Base-by-base conservation (phyloP, 257 asterid genomes). In the Plectranthus barbatus region DNA sequence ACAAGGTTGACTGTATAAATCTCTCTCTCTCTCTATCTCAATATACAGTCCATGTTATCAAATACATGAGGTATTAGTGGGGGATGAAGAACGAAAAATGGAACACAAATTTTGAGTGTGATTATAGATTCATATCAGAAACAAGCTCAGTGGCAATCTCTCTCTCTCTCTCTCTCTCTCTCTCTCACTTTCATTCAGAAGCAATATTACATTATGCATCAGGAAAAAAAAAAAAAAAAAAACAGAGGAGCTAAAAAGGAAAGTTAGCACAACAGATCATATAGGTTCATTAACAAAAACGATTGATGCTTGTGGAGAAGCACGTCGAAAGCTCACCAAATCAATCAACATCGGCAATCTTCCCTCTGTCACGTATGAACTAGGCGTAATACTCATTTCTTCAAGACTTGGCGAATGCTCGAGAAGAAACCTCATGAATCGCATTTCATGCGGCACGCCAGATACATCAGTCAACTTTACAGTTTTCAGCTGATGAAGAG, bases 281-380 rank as follows among this genome's bases (percentile, higher is more conserved):
- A 59, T 34, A 59, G 73, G 70, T 29, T 80, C 85, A 26, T 76
- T 86, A 42, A 74, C 56, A 70, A 80, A 91, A 57, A 73, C 49
- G 62, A 91, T 72, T 5, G 85, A 78, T 68, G 97, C 97, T 51
- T 64, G 75, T 56, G 95, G 73, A 55, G 97, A 88, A 70, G 97
- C 93, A 41, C 97, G 82, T 5, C 86, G 83, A 77, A 77, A 89
- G 71, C 93, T 74, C 63, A 74, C 78, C 84, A 92, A 52, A 41
- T 83, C 80, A 15, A 86, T 74, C 20, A 84, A 64, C 86, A 89
- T 83, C 53, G 67, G 77, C 82, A 86, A 57, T 68, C 80, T 75
- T 26, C 76, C 79, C 44, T 81, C 90, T 0, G 75, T 60, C 55
- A 71, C 72, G 44, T 78, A 76, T 14, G 55, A 12, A 64, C 82